Base-by-base conservation (phyloP, 176 grass and related monocot genomes). In the Dactylis glomerata region DNA sequence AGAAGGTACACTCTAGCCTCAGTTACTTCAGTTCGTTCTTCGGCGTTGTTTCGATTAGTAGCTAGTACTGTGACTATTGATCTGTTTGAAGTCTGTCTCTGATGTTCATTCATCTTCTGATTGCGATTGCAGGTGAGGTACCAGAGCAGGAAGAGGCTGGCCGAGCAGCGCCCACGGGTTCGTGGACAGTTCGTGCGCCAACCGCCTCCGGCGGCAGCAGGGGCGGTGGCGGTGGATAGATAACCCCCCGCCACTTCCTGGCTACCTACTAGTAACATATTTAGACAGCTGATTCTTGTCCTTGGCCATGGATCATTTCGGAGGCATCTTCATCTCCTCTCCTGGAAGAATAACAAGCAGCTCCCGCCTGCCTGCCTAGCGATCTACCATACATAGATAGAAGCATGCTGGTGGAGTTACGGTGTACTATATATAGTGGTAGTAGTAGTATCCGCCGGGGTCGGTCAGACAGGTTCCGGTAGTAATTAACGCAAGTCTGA, bases 1-100 rank as follows among this genome's bases (percentile, higher is more conserved):
- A 95, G 79, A 95, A 95, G 95, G 95, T 98, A 87, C 10, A n/a
- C 54, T 33, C n/a, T n/a, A n/a, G n/a, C n/a, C n/a, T n/a, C n/a
- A n/a, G 31, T 82, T 88, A n/a, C 77, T 91, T 33, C 26, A 45
- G 19, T 84, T 41, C 75, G 77, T 68, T 55, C 51, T 70, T 56
- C 9, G 13, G 56, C 13, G 56, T 59, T 46, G n/a, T 36, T 59
- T 10, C 56, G 27, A 4, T 23, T 12, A 27, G 11, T 10, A 56
- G 2, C 54, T 59, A 14, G 24, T 59, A 59, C 10, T 59, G 24
- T 59, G 56, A 22, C n/a, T 5, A 20, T 52, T 52, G 22, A 52
- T 16, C 2, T 37, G 31, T 8, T 37, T 7, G 17, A 13, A 2
- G 51, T 61, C 80, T 64, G 65, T 92, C 82, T 87, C 62, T 84